Base-by-base conservation (phyloP, 176 grass and related monocot genomes). In the Avena atlantica region DNA sequence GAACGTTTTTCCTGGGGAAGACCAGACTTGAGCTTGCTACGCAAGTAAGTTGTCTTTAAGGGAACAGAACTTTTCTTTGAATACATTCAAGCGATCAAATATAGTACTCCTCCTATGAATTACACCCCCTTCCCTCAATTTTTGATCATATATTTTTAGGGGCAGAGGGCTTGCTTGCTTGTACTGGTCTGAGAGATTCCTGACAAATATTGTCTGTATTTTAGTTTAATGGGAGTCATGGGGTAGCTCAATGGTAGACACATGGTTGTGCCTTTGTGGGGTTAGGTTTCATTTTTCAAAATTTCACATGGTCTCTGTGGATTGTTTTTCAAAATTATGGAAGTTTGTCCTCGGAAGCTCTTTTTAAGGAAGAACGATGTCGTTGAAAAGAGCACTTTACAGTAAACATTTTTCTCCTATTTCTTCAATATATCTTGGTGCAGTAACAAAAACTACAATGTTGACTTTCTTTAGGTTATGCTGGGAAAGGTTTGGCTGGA, bases 401-500 rank as follows among this genome's bases (percentile, higher is more conserved):
- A 21, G 15, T 9, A 20, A 50, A 50, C 50, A 31, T 77, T 56
- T 31, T 53, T 56, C 25, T n/a, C 7, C 52, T 78, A 45, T 87
- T 76, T 79, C 9, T 47, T 87, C 20, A 70, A 61, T 70, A 37
- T 73, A 56, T 36, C 74, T 87, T 23, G 47, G 40, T 73, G 23
- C 66, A 75, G 14, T n/a, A 67, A 67, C 34, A 68, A 16, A 81
- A 81, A 23, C 23, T 78, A 65, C 87, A 56, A 85, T 57, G 20
- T 58, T 6, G 14, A 72, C 9, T 79, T 68, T 24, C 74, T 87
- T 86, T 83, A 96, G 96, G 90, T 86, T 98, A 78, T 98, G 93
- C 85, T 98, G 92, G 93, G 93, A 94, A 90, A 95, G 87, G 64
- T 98, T 96, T 92, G 96, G 92, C 61, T 98, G 96, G 96, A 86